Evolutionary conservation across 2,329 filamentous ascomycete species (phyloP), one percentile per base, ranked within the genome.

Genomic region (Dactylellina drechsleri): DNA sequence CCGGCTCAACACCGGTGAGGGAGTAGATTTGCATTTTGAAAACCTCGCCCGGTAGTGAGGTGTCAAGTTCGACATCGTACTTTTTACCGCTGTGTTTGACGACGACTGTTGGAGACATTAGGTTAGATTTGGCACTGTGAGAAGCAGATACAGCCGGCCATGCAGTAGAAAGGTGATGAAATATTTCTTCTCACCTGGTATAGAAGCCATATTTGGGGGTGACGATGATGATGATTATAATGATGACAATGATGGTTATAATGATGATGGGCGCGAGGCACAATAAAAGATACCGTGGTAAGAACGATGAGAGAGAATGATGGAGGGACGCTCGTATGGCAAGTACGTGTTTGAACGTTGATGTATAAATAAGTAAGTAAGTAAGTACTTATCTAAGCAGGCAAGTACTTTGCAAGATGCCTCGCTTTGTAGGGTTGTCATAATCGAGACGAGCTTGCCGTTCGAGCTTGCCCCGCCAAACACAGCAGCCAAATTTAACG

Each of bases 11-110:
- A 76, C 92, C 93, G 54, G 95, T 99, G 66, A 99, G 85, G 77
- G 93, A 97, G 84, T 91, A 99, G 71, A 99, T 88, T 82, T 98
- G 95, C 80, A 91, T 92, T 83, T 98, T 99, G 85, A 99, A 92
- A 68, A 91, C 92, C 83, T 97, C 93, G 83, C 95, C 95, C 76
- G 89, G 92, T 53, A 92, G 90, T 26, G 87, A 86, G 50, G 91
- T 87, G 81, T 98, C 94, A 80, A 99, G 88, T 76, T 98, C 94
- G 82, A 99, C 88, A 81, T 98, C 90, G 85, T 98, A 91, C 82
- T 93, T 94, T 83, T 95, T 97, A 84, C 94, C 94, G 81, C 93
- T 90, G 82, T 99, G 94, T 84, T 96, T 98, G 79, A 99, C 90
- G 81, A 93, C 86, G 79, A 99, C 93, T 96, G 53, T 58, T 23